Conservation (phyloP, 805 yeast genomes). For the Myxozyma melibiosi region DNA sequence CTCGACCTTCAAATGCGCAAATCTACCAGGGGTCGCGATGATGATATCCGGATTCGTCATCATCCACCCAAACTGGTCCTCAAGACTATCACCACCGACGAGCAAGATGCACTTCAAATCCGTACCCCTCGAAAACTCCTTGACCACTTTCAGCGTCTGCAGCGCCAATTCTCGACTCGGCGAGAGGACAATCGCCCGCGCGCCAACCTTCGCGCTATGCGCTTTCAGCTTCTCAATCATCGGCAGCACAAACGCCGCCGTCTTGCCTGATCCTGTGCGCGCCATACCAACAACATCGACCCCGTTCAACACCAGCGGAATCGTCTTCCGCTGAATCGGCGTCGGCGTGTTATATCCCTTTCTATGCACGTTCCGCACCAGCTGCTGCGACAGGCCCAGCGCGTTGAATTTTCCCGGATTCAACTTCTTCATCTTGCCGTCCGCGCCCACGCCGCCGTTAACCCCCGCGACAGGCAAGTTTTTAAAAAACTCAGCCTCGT, state of each 20-base stretch:
- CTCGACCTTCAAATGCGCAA: conserved; percentile 91
- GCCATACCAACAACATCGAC: conserved; percentile 99
- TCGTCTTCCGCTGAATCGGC: conserved; percentile 95
- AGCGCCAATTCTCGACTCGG: conserved; percentile 96
- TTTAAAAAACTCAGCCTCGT: conserved; percentile 46
- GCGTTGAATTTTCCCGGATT: conserved; percentile 58
- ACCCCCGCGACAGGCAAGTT: conserved; percentile 31
- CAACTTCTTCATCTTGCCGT: conserved; percentile 43
- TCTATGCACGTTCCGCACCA: conserved; percentile 68
- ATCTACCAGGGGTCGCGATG: conserved; percentile 97
- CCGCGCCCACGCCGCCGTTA: conserved; percentile 28
- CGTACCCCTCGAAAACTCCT: conserved; percentile 82
- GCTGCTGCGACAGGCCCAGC: conserved; percentile 64
- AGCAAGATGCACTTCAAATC: conserved; percentile 77
- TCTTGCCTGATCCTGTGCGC: conserved; percentile 97
- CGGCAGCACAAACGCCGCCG: conserved; percentile 95
- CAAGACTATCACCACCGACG: conserved; percentile 98
- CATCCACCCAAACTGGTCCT: conserved; percentile 92
- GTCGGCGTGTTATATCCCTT: conserved; percentile 96
- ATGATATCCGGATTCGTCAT: conserved; percentile 92
- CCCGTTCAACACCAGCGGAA: conserved; percentile 82
- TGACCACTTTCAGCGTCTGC: conserved; percentile 86
- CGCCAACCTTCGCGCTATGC: conserved; percentile 81
- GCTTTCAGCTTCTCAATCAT: conserved; percentile 79
- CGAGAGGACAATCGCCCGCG: conserved; percentile 82